These are phyloP conservation scores for Hypsizygus marmoreus DNA, from an alignment of 768 basidiomycete genomes.

Conservation along the genomic window DNA sequence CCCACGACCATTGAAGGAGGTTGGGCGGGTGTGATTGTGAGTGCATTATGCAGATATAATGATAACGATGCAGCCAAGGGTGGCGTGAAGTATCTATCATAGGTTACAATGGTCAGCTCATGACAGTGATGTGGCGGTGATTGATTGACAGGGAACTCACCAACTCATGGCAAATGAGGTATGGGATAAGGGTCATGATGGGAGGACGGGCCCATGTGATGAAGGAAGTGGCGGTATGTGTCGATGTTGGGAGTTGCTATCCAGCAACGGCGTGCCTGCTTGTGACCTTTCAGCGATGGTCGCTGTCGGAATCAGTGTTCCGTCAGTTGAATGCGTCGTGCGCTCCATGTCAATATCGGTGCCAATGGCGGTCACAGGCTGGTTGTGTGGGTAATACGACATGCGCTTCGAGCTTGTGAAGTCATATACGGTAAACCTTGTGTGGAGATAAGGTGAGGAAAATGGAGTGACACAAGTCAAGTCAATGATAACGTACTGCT, in stretches of 20 bases:
- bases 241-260: constrained; percentile 32
- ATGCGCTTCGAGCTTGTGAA: constrained; percentile 69
- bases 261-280: constrained; percentile 43
- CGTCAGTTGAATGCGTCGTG: constrained; percentile 43
- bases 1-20: too few relatives aligned
- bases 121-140: background rate
- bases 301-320: constrained; percentile 45
- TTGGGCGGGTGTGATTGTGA: background rate
- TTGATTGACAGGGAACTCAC: constrained; percentile 2
- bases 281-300: constrained; percentile 52
- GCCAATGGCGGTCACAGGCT: constrained; percentile 50
- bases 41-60: constrained; percentile 6
- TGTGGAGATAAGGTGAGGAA: constrained; percentile 15
- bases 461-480: background rate
- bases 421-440: constrained; percentile 93
- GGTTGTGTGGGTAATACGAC: constrained; percentile 89
- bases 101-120: background rate
- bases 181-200: constrained; percentile 3
- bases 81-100: background rate
- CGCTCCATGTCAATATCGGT: constrained; percentile 43
- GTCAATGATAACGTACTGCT: constrained; percentile 63
- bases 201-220: constrained; percentile 13
- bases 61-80: constrained; percentile 2
- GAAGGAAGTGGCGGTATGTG: constrained; percentile 23
- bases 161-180: constrained; percentile 3